Evolutionary conservation across 257 asterid species (phyloP).

Genomic region (Ophiorrhiza pumila): DNA sequence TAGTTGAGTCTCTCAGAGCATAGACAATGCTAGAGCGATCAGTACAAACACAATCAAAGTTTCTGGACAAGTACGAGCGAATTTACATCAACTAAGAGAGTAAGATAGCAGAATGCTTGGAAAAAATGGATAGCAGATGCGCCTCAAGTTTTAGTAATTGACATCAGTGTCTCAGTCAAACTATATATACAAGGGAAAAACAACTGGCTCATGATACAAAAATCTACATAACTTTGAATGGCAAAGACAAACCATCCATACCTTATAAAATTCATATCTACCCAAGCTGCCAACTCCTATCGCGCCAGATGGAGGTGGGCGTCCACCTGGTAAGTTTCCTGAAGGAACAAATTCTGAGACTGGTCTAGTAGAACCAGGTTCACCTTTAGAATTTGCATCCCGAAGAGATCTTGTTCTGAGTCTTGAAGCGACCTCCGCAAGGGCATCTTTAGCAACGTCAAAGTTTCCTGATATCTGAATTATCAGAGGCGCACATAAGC

Average conservation of each 20-base stretch:
- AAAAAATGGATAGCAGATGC: not conserved
- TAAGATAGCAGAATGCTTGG: not conserved
- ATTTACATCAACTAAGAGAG: not conserved
- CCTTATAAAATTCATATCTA: slow-evolving; percentile 55
- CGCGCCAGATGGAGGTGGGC: slow-evolving; percentile 34
- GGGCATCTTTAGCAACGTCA: slow-evolving; percentile 71
- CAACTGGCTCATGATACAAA: not conserved
- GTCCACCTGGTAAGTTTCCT: slow-evolving; percentile 36
- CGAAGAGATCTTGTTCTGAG: slow-evolving; percentile 65
- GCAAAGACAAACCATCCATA: slow-evolving; percentile 20
- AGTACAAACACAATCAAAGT: not conserved
- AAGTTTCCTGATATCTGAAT: slow-evolving; percentile 66
- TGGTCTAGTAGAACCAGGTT: slow-evolving; percentile 44
- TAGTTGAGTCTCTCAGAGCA: not conserved
- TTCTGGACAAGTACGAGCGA: not conserved
- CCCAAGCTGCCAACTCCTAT: slow-evolving; percentile 44
- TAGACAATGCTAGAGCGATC: not conserved
- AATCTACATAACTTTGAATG: not conserved
- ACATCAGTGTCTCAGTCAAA: not conserved
- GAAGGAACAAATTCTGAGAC: slow-evolving; percentile 47
- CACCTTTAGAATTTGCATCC: slow-evolving; percentile 49
- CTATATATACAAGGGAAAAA: not conserved
- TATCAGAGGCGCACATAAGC: slow-evolving; percentile 18
- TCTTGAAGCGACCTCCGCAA: slow-evolving; percentile 72
- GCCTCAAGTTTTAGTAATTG: not conserved